Evolutionary conservation across 2,329 filamentous ascomycete genomes (phyloP).

Genomic region (Sphaerostilbella broomeana): DNA sequence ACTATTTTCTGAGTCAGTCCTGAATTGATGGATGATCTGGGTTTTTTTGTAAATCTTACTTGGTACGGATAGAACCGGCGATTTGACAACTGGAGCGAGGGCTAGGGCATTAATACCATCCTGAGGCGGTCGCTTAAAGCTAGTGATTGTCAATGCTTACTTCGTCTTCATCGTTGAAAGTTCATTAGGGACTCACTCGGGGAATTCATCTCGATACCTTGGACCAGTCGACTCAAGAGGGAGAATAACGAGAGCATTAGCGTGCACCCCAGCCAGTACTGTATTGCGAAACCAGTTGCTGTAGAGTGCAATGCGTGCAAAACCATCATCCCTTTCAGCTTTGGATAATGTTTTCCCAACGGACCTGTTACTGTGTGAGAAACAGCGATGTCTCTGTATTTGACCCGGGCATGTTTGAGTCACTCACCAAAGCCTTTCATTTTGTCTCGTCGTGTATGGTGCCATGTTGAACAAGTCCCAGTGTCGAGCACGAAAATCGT

Average conservation of each 20-base stretch:
- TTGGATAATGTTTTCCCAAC: background rate
- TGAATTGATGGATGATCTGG: background rate
- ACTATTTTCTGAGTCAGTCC: background rate
- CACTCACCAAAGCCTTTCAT: conserved; percentile 1
- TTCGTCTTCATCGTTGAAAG: background rate
- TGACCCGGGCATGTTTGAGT: too few species aligned
- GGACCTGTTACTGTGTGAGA: background rate
- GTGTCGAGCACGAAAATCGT: background rate
- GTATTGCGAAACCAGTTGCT: background rate
- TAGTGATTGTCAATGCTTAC: background rate
- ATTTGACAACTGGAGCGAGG: background rate
- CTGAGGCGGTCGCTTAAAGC: background rate
- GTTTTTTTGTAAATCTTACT: background rate
- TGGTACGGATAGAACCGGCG: background rate
- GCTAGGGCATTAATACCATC: background rate
- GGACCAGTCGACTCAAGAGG: background rate
- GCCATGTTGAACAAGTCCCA: background rate
- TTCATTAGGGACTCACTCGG: background rate
- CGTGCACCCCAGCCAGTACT: background rate
- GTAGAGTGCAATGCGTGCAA: background rate
- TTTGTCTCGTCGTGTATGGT: background rate
- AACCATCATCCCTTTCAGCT: background rate
- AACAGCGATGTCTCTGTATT: background rate
- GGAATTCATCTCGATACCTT: conserved; percentile 1
- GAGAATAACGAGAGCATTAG: background rate